phyloP scores from a whole-genome alignment of 305 asterid genomes.

The Withania somnifera region DNA sequence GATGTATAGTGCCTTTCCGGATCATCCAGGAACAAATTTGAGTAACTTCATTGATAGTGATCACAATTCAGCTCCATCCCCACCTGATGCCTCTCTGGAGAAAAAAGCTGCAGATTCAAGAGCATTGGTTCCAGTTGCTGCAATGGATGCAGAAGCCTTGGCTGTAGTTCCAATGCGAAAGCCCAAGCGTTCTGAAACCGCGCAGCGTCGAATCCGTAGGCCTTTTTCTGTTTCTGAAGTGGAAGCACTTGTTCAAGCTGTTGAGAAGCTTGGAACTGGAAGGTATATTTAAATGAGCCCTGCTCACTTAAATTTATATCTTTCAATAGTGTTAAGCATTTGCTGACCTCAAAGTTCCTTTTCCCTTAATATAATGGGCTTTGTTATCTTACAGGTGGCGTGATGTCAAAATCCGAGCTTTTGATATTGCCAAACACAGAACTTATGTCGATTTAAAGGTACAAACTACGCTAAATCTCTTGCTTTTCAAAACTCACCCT shows the following conservation, averaged over 20 bases:
- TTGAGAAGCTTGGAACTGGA: slow-evolving; percentile 87
- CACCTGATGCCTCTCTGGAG: slow-evolving; percentile 33
- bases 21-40: background rate
- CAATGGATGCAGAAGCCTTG: slow-evolving; percentile 34
- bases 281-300: slow-evolving; percentile 24
- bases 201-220: slow-evolving; percentile 60
- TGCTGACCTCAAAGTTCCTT: background rate
- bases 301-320: background rate
- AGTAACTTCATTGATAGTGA: slow-evolving; percentile 39
- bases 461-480: background rate
- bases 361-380: background rate
- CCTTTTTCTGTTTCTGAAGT: slow-evolving; percentile 77
- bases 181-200: slow-evolving; percentile 48
- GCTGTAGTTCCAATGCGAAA: slow-evolving; percentile 44
- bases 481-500: background rate
- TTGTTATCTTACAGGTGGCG: slow-evolving; percentile 17
- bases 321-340: background rate
- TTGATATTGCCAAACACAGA: slow-evolving; percentile 22
- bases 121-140: slow-evolving; percentile 44
- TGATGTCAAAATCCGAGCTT: slow-evolving; percentile 21
- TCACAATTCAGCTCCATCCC: slow-evolving; percentile 41
- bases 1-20: background rate
- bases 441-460: slow-evolving; percentile 27
- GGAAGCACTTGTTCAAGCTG: slow-evolving; percentile 83
- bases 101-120: slow-evolving; percentile 34